Conservation (phyloP, 108 stramenopile genomes). For the Fragilaria radians region DNA sequence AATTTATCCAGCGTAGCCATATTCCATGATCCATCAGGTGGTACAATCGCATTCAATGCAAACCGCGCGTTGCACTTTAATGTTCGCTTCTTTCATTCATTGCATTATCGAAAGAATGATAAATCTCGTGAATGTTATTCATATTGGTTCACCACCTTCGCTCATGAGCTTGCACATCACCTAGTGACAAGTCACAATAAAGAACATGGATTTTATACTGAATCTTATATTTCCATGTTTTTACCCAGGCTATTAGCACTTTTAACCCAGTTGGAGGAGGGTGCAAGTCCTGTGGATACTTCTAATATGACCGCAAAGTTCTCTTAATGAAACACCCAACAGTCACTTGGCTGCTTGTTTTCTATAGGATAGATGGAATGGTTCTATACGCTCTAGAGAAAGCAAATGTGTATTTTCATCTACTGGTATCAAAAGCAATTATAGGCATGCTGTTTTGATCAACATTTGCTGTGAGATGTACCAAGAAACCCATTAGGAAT, state of each 20-base stretch:
- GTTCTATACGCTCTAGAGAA: too few species aligned
- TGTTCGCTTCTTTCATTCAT: slow-evolving; percentile 48
- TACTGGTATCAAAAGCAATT: too few species aligned
- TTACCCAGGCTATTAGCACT: slow-evolving; percentile 33
- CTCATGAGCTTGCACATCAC: slow-evolving; percentile 72
- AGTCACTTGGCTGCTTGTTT: too few species aligned
- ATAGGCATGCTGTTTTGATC: too few species aligned
- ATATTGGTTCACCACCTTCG: slow-evolving; percentile 56
- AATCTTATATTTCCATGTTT: slow-evolving; percentile 37
- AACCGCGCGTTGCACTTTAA: slow-evolving; percentile 67
- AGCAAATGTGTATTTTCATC: too few species aligned
- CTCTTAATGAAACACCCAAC: too few species aligned
- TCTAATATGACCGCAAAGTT: too few species aligned
- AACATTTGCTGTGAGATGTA: too few species aligned
- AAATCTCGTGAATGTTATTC: slow-evolving; percentile 45
- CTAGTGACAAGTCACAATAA: slow-evolving; percentile 61
- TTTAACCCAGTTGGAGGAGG: slow-evolving; percentile 4
- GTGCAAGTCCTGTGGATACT: background rate
- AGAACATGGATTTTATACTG: slow-evolving; percentile 61
- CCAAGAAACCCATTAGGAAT: too few species aligned
- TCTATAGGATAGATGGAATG: too few species aligned
- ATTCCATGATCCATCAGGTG: slow-evolving; percentile 59
- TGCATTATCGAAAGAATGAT: slow-evolving; percentile 32
- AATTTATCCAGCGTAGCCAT: slow-evolving; percentile 36
- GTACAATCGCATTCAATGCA: slow-evolving; percentile 68